Evolutionary conservation across 345 rosid genomes (phyloP).

Genomic region (Ailanthus altissimus): DNA sequence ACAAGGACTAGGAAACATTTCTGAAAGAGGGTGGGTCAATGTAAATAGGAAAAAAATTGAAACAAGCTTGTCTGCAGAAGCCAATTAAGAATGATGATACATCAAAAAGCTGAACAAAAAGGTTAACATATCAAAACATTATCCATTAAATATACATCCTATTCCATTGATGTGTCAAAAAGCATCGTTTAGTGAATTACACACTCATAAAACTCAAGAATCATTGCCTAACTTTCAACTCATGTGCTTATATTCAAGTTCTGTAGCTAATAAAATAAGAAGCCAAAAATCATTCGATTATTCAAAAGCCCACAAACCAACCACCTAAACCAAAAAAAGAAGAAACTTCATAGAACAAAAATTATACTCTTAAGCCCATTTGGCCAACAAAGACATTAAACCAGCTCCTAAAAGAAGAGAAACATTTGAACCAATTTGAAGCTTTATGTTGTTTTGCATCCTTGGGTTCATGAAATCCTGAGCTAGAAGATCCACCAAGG

Average conservation of each 20-base stretch:
- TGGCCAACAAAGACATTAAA: slow-evolving; percentile 59
- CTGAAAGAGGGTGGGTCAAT: too few species aligned
- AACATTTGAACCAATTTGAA: slow-evolving; percentile 35
- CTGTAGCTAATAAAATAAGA: not conserved
- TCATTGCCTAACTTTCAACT: too few species aligned
- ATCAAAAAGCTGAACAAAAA: too few species aligned
- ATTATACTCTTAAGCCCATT: slow-evolving; percentile 50
- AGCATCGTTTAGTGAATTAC: too few species aligned
- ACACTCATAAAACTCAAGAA: too few species aligned
- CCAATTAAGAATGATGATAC: too few species aligned
- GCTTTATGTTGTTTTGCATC: slow-evolving; percentile 43
- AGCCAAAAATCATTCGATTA: not conserved
- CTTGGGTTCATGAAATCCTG: slow-evolving; percentile 58
- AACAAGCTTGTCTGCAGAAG: too few species aligned
- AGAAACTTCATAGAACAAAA: not conserved
- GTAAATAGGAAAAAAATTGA: too few species aligned
- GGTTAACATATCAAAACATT: too few species aligned
- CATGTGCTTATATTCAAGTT: not conserved
- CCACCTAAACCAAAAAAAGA: not conserved
- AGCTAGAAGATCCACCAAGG: slow-evolving; percentile 68
- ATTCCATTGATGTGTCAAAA: not conserved
- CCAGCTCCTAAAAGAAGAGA: slow-evolving; percentile 57
- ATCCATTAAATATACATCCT: slow-evolving; percentile 13
- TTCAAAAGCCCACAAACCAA: not conserved
- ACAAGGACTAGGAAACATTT: too few species aligned